phyloP scores from a whole-genome alignment of 352 stramenopile genomes.

The Pythium myriotylum region DNA sequence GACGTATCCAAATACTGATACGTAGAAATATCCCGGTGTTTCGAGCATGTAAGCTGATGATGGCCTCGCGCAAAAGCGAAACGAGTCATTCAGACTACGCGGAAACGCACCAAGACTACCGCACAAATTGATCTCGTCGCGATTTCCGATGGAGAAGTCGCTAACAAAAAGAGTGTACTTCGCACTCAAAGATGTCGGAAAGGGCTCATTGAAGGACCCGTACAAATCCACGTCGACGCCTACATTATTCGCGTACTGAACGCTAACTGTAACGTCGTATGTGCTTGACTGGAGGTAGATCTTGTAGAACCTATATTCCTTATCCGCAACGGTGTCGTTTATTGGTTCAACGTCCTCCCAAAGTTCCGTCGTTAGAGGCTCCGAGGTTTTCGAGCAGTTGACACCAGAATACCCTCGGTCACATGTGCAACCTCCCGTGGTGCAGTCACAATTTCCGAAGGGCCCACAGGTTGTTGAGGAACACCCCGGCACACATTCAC shows the following conservation, averaged over 20 bases:
- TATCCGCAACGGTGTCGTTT: slow-evolving; percentile 35
- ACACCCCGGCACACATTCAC: slow-evolving; percentile 73
- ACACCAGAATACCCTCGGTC: slow-evolving; percentile 45
- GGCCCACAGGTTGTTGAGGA: slow-evolving; percentile 39
- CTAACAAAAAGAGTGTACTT: slow-evolving; percentile 57
- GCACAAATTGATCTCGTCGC: slow-evolving; percentile 70
- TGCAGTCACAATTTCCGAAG: slow-evolving; percentile 61
- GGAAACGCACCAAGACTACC: slow-evolving; percentile 68
- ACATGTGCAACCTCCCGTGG: slow-evolving; percentile 63
- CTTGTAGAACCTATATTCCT: slow-evolving; percentile 77
- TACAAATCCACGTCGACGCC: slow-evolving; percentile 67
- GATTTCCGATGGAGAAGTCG: slow-evolving; percentile 37
- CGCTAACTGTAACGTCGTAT: slow-evolving; percentile 69
- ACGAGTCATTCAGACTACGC: slow-evolving; percentile 53
- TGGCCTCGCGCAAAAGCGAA: slow-evolving; percentile 54
- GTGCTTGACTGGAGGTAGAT: slow-evolving; percentile 60
- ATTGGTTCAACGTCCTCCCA: slow-evolving; percentile 23
- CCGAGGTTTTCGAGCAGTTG: slow-evolving; percentile 27
- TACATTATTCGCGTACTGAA: slow-evolving; percentile 34
- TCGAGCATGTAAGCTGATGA: slow-evolving; percentile 55
- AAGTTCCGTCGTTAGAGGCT: slow-evolving; percentile 35
- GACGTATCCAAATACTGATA: slow-evolving; percentile 66
- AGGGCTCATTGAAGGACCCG: slow-evolving; percentile 67
- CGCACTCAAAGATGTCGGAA: slow-evolving; percentile 53
- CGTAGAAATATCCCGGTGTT: slow-evolving; percentile 69